A percentile compares a stretch with the other conserved stretches of the same genome.
These are phyloP conservation scores for Chenopodium formosanum DNA, from an alignment of 148 eudicot species.

Conservation along the genomic window DNA sequence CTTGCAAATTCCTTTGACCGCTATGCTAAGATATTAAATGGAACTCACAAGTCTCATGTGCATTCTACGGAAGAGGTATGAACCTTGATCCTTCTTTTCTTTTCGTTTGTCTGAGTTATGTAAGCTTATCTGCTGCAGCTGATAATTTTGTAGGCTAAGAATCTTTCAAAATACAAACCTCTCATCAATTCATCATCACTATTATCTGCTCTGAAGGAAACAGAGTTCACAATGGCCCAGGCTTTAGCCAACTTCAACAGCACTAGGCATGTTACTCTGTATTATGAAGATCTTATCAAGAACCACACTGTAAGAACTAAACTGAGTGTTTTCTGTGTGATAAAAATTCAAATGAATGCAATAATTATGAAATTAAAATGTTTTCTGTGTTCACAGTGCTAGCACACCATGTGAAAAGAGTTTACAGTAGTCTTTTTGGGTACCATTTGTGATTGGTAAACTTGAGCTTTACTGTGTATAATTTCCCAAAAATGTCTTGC, in stretches of 20 bases:
- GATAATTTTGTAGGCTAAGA: conserved; percentile 58
- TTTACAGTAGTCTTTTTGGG: background rate
- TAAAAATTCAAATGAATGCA: background rate
- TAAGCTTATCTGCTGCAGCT: background rate
- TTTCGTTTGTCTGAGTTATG: background rate
- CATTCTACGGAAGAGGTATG: conserved; percentile 78
- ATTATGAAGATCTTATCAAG: conserved; percentile 82
- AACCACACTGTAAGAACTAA: conserved; percentile 55
- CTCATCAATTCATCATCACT: conserved; percentile 56
- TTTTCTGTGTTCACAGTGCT: no score
- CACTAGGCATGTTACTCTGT: conserved; percentile 70
- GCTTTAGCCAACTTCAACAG: conserved; percentile 60
- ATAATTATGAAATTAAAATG: background rate
- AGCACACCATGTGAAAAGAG: background rate
- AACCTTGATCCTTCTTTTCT: conserved; percentile 13
- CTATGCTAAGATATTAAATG: conserved; percentile 69
- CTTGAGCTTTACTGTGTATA: background rate
- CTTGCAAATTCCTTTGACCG: conserved; percentile 83
- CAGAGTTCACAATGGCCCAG: conserved; percentile 49
- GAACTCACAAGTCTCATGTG: conserved; percentile 92
- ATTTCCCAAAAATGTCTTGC: background rate
- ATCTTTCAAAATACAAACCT: conserved; percentile 81
- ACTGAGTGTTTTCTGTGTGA: background rate
- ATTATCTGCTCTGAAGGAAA: conserved; percentile 49
- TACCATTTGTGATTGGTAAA: background rate